These are phyloP conservation scores for Posidonia oceanica DNA, from an alignment of 116 monocot species.

Conservation along the genomic window DNA sequence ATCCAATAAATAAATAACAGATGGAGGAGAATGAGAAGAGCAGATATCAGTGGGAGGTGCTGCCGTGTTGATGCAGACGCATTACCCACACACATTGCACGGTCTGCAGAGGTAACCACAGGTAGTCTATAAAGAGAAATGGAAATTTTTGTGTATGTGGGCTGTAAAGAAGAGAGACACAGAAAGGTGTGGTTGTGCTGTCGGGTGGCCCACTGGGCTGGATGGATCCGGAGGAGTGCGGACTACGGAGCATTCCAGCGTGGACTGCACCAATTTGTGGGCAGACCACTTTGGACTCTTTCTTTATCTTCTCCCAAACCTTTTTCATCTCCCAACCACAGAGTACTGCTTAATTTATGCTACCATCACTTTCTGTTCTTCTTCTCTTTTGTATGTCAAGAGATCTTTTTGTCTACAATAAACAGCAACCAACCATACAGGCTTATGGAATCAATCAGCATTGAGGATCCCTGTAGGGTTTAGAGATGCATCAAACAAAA, in stretches of 20 bases:
- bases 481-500: too few species aligned
- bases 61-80: background rate
- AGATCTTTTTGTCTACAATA: too few species aligned
- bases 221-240: background rate
- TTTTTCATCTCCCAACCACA: too few species aligned
- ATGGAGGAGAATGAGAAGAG: background rate
- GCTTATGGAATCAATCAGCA: too few species aligned
- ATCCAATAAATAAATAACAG: background rate
- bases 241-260: background rate
- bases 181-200: too few species aligned
- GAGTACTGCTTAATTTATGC: too few species aligned
- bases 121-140: background rate
- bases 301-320: background rate
- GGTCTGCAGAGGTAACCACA: background rate
- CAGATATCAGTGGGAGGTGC: too few species aligned
- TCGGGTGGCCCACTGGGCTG: background rate
- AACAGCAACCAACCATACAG: too few species aligned
- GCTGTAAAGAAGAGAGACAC: background rate
- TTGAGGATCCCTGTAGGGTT: too few species aligned
- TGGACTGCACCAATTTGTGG: background rate
- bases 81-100: background rate
- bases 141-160: background rate
- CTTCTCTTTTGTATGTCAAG: too few species aligned
- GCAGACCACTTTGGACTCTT: background rate
- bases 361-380: too few species aligned